Base-by-base conservation (phyloP, 192 early-diverging fungal species). In the Coemansia sp. region DNA sequence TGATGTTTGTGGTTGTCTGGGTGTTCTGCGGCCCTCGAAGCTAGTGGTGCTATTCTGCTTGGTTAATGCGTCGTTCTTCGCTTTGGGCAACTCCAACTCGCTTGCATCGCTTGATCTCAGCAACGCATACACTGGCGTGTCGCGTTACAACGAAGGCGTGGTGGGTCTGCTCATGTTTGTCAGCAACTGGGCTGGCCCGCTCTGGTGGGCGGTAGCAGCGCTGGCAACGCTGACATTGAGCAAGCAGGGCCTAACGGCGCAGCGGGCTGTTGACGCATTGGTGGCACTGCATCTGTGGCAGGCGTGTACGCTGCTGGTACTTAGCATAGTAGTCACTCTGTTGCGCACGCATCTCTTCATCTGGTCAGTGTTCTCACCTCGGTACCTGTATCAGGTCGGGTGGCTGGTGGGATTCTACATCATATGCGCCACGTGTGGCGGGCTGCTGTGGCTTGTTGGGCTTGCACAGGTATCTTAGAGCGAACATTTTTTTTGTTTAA, bases 351-450 rank as follows among this genome's bases (percentile, higher is more conserved):
- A 93, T 55, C 70, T 91, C 37, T 93, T 93, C 71, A 89, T 93
- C 49, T 93, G 90, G 90, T 91, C 91, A 0, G 91, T 93, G 6
- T 93, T 93, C 68, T 93, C 91, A 58, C 91, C 91, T 32, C 89
- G 90, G 53, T 90, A 89, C 39, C 78, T 93, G 56, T 93, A 90
- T 68, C 90, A 91, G 69, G 78, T 89, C 16, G 86, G 84, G 15
- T 93, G 91, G 91, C 84, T 84, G 10, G 75, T 73, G 1, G 71
- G 62, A 3, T 78, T 78, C 45, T 78, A 83, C 18, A 38, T 74
- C 7, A 38, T 62, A 15, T 67, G 40, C 35, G 67, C 60, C 15
- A 78, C 80, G 2, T 30, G 61, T 9, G 69, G 62, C 24, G 66
- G 75, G 44, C 27, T 70, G 16, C 12, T 71, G 41, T 78, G 75